phyloP scores from a whole-genome alignment of 495 filamentous ascomycete genomes.

The Physcia stellaris region DNA sequence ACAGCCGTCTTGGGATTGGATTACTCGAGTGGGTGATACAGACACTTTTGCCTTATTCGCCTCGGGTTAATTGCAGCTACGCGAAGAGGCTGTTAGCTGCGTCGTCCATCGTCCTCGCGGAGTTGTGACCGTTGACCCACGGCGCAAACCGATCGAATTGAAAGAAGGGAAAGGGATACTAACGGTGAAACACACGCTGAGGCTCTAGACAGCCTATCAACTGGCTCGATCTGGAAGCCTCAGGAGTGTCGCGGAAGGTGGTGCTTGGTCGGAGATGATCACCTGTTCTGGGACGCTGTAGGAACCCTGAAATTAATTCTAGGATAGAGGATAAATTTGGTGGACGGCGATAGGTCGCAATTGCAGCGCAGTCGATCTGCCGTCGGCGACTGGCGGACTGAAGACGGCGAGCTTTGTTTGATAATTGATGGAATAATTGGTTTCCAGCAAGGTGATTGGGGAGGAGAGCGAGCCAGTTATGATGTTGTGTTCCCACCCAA shows the following conservation, averaged over 20 bases:
- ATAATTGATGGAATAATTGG: neutral
- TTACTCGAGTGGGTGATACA: neutral
- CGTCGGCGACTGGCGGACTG: neutral
- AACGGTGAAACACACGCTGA: constrained; percentile 1
- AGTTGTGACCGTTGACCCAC: constrained; percentile 1
- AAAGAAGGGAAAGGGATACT: constrained; percentile 1
- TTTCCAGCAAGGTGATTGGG: constrained; percentile 13
- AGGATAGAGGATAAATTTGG: constrained; percentile 4
- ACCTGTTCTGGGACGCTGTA: constrained; percentile 5
- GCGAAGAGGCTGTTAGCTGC: constrained; percentile 9
- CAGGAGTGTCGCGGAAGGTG: neutral
- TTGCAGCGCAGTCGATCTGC: constrained; percentile 11
- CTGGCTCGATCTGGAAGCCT: constrained; percentile 9
- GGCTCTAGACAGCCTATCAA: constrained; percentile 1
- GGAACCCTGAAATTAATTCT: constrained; percentile 9
- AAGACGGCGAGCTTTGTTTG: constrained; percentile 6
- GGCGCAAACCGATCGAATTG: neutral
- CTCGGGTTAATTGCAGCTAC: constrained; percentile 1
- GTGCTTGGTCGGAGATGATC: constrained; percentile 6
- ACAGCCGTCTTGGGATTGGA: constrained; percentile 11
- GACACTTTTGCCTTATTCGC: neutral
- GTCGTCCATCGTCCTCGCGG: constrained; percentile 5
- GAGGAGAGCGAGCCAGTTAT: constrained; percentile 15
- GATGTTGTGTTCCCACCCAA: neutral
- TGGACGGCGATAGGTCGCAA: neutral